phyloP scores from a whole-genome alignment of 176 grass and related monocot species.

The Phyllostachys edulis region DNA sequence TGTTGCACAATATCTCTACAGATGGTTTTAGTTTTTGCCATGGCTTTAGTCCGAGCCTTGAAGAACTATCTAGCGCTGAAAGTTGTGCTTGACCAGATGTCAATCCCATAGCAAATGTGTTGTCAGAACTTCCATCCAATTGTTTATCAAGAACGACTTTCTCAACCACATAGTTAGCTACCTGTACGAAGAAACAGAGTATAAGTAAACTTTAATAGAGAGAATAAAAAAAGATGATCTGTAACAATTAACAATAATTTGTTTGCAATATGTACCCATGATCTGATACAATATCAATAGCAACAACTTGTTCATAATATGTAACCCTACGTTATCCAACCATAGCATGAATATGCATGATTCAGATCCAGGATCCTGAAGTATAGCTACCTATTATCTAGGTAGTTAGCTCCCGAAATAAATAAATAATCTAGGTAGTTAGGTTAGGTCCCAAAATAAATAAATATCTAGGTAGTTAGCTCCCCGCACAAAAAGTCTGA shows the following conservation, averaged over 20 bases:
- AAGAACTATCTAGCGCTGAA: slow-evolving; percentile 61
- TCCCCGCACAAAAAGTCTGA: background rate
- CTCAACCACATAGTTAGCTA: slow-evolving; percentile 90
- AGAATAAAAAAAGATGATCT: background rate
- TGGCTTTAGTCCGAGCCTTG: slow-evolving; percentile 57
- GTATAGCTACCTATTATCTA: background rate
- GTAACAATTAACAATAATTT: background rate
- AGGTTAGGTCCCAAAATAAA: background rate
- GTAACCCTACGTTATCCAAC: background rate
- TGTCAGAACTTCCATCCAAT: slow-evolving; percentile 67
- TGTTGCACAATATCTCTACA: slow-evolving; percentile 91
- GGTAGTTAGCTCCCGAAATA: background rate
- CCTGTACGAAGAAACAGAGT: slow-evolving; percentile 45
- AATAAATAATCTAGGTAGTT: background rate
- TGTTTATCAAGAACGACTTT: slow-evolving; percentile 81
- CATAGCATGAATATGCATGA: slow-evolving; percentile 4
- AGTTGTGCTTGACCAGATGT: slow-evolving; percentile 54
- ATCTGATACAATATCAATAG: background rate
- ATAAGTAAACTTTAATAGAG: background rate
- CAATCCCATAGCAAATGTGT: slow-evolving; percentile 58
- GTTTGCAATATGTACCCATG: slow-evolving; percentile 1
- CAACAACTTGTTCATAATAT: slow-evolving; percentile 6
- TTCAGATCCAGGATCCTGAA: slow-evolving; percentile 16
- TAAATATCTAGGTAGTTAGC: background rate
- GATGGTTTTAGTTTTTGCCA: slow-evolving; percentile 73